A percentile compares a stretch with the other conserved stretches of the same genome.
Evolutionary conservation across 2,329 filamentous ascomycete genomes (phyloP).

Genomic region (Alternaria brassicicola): DNA sequence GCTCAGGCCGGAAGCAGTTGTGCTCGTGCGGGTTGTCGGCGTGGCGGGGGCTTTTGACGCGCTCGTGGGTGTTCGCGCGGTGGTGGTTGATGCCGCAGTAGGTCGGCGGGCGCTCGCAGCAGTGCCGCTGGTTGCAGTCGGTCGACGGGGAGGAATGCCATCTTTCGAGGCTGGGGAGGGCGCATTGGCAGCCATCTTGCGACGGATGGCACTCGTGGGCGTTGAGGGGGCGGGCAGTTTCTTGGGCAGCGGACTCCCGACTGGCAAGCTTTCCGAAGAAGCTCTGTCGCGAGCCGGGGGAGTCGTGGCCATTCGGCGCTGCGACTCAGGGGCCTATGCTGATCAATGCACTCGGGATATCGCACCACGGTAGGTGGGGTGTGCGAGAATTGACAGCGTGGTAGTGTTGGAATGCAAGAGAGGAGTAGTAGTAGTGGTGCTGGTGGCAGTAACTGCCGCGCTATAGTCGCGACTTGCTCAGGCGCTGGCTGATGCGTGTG

Average conservation of each 20-base stretch:
- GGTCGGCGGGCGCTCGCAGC: constrained; percentile 32
- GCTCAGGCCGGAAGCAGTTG: constrained; percentile 40
- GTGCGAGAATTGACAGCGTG: not conserved
- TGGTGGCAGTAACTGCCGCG: not conserved
- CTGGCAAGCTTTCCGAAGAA: constrained; percentile 9
- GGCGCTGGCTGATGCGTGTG: not conserved
- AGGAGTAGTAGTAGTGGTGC: not conserved
- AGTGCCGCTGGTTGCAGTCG: constrained; percentile 21
- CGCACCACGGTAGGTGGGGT: not conserved
- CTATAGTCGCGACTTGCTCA: constrained; percentile 3
- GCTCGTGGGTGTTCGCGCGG: constrained; percentile 32
- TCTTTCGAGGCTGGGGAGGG: constrained; percentile 38
- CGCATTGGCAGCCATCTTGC: constrained; percentile 45
- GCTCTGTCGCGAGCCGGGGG: constrained; percentile 17
- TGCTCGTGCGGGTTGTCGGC: constrained; percentile 34
- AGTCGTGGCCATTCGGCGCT: constrained; percentile 13
- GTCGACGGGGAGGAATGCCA: constrained; percentile 36
- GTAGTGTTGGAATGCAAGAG: not conserved
- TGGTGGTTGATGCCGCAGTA: constrained; percentile 25
- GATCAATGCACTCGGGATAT: constrained; percentile 4
- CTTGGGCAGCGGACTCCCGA: constrained; percentile 18
- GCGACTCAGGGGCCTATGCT: constrained; percentile 6
- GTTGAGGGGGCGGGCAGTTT: constrained; percentile 33
- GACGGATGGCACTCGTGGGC: constrained; percentile 37
- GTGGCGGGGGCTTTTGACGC: constrained; percentile 34